Percentiles rank a stretch among this genome's conserved stretches.
These are phyloP conservation scores for Nannizziopsis barbatae DNA, from an alignment of 2,329 filamentous ascomycete species.

Conservation along the genomic window DNA sequence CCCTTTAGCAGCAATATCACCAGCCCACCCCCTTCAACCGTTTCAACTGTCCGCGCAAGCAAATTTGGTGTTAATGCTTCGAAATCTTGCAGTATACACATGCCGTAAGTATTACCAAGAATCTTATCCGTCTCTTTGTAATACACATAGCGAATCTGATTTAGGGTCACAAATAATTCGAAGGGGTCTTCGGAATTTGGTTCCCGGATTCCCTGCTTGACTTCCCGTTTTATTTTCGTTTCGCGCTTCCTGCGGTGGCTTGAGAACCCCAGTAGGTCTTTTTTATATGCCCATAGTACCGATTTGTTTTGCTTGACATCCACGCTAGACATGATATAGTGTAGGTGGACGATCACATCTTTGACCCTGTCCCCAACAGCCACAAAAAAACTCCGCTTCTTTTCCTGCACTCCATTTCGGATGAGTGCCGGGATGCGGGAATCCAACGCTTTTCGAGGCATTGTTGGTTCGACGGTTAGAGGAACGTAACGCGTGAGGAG, in stretches of 20 bases:
- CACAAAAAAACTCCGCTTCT: constrained; percentile 97
- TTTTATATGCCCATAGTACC: constrained; percentile 97
- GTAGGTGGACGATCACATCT: constrained; percentile 89
- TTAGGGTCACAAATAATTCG: constrained; percentile 89
- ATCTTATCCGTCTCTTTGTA: constrained; percentile 99
- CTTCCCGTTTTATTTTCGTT: constrained; percentile 95
- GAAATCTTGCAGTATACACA: constrained; percentile 97
- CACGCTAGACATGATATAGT: constrained; percentile 82
- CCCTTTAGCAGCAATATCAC: constrained; percentile 86
- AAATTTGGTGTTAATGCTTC: constrained; percentile 97
- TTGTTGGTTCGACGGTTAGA: constrained; percentile 16
- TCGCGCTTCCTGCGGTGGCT: constrained; percentile 97
- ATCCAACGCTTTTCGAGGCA: constrained; percentile 53
- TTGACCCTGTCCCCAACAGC: constrained; percentile 90
- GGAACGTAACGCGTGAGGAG: neutral
- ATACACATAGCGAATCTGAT: constrained; percentile 97
- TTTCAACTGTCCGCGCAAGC: constrained; percentile 88
- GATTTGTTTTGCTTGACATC: constrained; percentile 93
- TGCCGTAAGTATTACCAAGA: constrained; percentile 91
- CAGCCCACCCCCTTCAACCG: constrained; percentile 88
- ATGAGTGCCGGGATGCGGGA: constrained; percentile 85
- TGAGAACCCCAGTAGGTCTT: constrained; percentile 87
- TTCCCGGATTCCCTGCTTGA: constrained; percentile 88
- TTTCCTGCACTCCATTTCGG: constrained; percentile 79
- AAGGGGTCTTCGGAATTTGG: constrained; percentile 89